These are phyloP conservation scores for Epichloe sylvatica DNA, from an alignment of 2,329 filamentous ascomycete species.

Conservation along the genomic window DNA sequence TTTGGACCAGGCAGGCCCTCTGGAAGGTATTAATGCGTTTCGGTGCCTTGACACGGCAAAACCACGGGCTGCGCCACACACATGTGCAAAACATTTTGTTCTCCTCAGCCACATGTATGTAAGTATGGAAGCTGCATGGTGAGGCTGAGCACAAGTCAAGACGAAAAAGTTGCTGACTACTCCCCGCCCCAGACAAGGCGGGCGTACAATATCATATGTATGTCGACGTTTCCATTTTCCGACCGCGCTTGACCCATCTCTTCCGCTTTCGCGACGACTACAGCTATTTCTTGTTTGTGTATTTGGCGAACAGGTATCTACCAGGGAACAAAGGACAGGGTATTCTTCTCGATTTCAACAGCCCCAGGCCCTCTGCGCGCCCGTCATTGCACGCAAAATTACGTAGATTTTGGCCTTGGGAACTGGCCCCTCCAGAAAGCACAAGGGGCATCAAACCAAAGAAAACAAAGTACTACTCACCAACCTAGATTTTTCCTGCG, in stretches of 20 bases:
- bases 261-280: neutral
- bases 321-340: too few relatives aligned
- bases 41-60: neutral
- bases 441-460: neutral
- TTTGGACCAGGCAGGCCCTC: neutral
- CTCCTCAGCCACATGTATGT: neutral
- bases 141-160: neutral
- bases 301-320: too few relatives aligned
- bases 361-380: neutral
- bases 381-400: neutral
- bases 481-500: constrained; percentile 27
- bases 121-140: neutral
- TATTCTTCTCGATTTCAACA: neutral
- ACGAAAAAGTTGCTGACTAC: neutral
- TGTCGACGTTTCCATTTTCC: neutral
- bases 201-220: neutral
- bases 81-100: neutral
- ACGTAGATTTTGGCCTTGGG: neutral
- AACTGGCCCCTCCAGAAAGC: neutral
- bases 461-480: constrained; percentile 25
- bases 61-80: constrained; percentile 1
- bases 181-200: neutral
- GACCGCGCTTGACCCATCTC: neutral
- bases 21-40: neutral
- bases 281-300: too few relatives aligned